phyloP scores from a whole-genome alignment of 176 grass and related monocot species.

The Rhynchospora breviuscula region DNA sequence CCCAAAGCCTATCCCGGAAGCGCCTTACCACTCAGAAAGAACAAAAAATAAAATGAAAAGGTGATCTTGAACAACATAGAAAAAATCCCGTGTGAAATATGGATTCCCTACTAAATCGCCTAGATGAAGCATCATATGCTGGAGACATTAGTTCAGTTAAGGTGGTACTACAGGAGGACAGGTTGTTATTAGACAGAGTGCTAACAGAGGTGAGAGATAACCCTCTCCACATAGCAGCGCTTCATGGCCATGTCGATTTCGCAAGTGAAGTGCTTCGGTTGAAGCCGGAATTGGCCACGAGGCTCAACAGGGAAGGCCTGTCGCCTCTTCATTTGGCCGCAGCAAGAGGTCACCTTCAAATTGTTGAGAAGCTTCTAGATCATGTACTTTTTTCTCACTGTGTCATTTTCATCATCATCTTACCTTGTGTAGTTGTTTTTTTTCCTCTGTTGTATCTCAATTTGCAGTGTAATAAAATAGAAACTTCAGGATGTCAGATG shows the following conservation, averaged over 20 bases:
- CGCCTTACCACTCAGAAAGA: too few relatives aligned
- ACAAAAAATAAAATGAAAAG: too few relatives aligned
- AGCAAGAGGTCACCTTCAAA: neutral
- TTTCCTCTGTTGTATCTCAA: too few relatives aligned
- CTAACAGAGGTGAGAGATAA: neutral
- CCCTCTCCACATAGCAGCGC: slow-evolving; percentile 11
- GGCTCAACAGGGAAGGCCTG: neutral
- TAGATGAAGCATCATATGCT: neutral
- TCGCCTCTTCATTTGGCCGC: slow-evolving; percentile 21
- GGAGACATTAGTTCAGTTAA: neutral
- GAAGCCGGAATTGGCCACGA: neutral
- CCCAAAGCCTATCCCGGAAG: too few relatives aligned
- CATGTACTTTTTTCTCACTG: neutral
- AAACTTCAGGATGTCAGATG: too few relatives aligned
- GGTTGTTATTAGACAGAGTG: neutral
- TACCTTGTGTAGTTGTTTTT: too few relatives aligned
- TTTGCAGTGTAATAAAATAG: too few relatives aligned
- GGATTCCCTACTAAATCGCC: neutral
- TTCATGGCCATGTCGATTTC: slow-evolving; percentile 16
- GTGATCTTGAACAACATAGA: too few relatives aligned
- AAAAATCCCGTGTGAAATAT: neutral
- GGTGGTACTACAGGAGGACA: neutral
- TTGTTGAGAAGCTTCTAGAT: neutral
- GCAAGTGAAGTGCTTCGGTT: neutral
- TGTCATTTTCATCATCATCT: too few relatives aligned